These are phyloP conservation scores for Massariosphaeria phaeospora DNA, from an alignment of 495 filamentous ascomycete species.

Conservation along the genomic window DNA sequence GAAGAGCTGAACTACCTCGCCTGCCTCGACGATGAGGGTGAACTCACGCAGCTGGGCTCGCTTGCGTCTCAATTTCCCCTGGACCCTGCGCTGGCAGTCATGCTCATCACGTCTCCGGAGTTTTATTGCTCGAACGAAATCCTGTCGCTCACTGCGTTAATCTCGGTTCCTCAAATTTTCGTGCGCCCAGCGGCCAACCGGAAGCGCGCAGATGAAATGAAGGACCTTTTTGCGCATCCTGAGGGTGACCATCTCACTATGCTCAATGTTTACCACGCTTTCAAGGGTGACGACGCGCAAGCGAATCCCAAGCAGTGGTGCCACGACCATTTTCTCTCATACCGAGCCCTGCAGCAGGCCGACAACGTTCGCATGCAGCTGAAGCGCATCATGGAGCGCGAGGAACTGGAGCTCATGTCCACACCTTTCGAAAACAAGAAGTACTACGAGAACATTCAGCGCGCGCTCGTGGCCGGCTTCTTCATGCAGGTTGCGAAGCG, in stretches of 20 bases:
- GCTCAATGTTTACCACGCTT: slow-evolving; percentile 97
- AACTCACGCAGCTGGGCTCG: slow-evolving; percentile 77
- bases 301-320: slow-evolving; percentile 83
- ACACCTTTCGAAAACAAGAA: slow-evolving; percentile 92
- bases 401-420: slow-evolving; percentile 76
- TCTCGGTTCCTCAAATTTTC: slow-evolving; percentile 94
- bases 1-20: slow-evolving; percentile 97
- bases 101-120: slow-evolving; percentile 95
- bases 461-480: slow-evolving; percentile 90
- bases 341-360: slow-evolving; percentile 80
- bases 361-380: slow-evolving; percentile 91
- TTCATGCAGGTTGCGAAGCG: slow-evolving; percentile 99
- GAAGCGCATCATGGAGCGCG: slow-evolving; percentile 90
- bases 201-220: slow-evolving; percentile 97
- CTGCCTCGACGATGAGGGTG: slow-evolving; percentile 93
- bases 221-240: slow-evolving; percentile 81
- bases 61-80: slow-evolving; percentile 94
- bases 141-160: slow-evolving; percentile 84
- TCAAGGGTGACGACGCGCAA: slow-evolving; percentile 70
- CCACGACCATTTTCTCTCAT: slow-evolving; percentile 93
- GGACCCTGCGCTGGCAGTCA: slow-evolving; percentile 91
- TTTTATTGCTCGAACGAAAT: slow-evolving; percentile 99
- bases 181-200: slow-evolving; percentile 76
- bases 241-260: slow-evolving; percentile 95
- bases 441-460: slow-evolving; percentile 95